Percentiles rank a stretch among this genome's conserved stretches.
These are phyloP conservation scores for Benincasa hispida DNA, from an alignment of 306 rosid genomes.

Conservation along the genomic window DNA sequence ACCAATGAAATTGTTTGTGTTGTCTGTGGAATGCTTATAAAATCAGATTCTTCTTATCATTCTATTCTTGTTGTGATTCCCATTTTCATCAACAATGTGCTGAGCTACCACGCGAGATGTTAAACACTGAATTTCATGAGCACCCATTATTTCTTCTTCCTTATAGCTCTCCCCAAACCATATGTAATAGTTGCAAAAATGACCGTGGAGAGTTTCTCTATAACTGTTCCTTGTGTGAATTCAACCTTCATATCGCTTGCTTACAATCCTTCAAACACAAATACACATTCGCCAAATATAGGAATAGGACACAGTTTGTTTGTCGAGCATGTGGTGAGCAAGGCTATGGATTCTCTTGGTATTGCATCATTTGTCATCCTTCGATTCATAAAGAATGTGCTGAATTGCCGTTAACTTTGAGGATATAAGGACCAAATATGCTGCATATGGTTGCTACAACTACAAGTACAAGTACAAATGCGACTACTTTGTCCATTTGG, in stretches of 20 bases:
- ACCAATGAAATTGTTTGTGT: neutral
- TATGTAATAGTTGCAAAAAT: slow-evolving; percentile 1
- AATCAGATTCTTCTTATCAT: neutral
- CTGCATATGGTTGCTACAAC: slow-evolving; percentile 9
- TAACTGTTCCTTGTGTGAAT: neutral
- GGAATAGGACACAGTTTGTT: neutral
- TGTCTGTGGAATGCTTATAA: neutral
- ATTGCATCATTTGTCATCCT: neutral
- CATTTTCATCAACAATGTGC: neutral
- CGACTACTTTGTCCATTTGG: neutral
- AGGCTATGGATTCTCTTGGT: neutral
- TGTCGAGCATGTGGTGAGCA: slow-evolving; percentile 2
- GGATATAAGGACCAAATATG: neutral
- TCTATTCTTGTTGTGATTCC: neutral
- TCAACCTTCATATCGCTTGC: neutral
- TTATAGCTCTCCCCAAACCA: neutral
- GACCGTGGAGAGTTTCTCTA: neutral
- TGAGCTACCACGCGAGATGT: neutral
- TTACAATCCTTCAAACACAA: neutral
- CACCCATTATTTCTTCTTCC: slow-evolving; percentile 1
- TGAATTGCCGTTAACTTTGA: neutral
- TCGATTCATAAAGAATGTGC: neutral
- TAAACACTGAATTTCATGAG: neutral
- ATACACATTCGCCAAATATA: neutral
- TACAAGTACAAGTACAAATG: neutral